Evolutionary conservation across 106 monocot genomes (phyloP), one percentile per base, ranked within the genome.

Genomic region (Dendrobium officinale): DNA sequence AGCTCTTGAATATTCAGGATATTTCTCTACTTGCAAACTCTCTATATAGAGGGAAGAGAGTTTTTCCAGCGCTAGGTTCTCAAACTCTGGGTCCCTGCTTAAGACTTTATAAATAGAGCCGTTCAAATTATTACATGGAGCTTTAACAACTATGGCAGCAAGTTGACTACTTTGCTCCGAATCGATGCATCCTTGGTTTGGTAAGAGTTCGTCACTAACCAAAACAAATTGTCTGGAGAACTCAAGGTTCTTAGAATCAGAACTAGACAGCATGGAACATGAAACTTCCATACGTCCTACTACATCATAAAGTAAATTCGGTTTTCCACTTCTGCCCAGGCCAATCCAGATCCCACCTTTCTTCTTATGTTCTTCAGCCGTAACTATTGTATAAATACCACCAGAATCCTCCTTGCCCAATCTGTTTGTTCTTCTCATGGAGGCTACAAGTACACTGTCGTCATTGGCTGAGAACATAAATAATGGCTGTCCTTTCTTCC

Each of bases 391-490:
- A 72, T 91, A 96, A 6, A 82, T 67, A 77, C 81, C 79, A 77
- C 86, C 85, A 27, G 48, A 64, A 78, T 88, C 77, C 33, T 85
- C 55, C 51, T 78, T 86, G 4, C 27, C 43, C 29, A 72, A 77
- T 13, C 51, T 19, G 17, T 42, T 78, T 83, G 66, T 86, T 59
- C 64, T 86, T 83, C 83, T 91, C 44, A 86, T 64, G 42, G 93
- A 89, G 41, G 89, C 95, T 43, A 82, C 95, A 83, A 96, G 95
- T 56, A 96, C 85, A 75, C 91, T 88, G 72, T 72, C 75, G 15
- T 91, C 88, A 77, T 85, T 89, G 40, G 83, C 79, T 56, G 93
- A 93, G 76, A 96, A 81, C 85, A 93, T 91, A 75, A 88, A 93
- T 13, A 96, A 31, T 68, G 91, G 91, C 17, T 86, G 75, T 9